Conservation (phyloP, 345 rosid genomes). For the Populus pruinosa region DNA sequence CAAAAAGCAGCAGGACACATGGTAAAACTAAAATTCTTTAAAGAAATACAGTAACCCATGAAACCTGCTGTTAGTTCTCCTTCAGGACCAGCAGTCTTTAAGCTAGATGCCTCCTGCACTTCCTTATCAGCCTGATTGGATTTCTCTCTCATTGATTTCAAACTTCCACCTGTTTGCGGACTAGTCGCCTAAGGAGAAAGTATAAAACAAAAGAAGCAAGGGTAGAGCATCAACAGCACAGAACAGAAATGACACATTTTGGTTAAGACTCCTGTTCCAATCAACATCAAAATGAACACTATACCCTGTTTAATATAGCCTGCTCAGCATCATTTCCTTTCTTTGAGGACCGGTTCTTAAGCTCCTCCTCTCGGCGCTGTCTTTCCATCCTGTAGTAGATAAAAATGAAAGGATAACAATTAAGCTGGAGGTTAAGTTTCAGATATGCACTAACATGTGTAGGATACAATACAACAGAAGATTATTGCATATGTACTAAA, state of each 20-base stretch:
- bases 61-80: conserved; percentile 97
- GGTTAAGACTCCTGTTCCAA: conserved; percentile 12
- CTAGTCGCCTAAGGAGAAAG: conserved; percentile 62
- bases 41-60: neutral
- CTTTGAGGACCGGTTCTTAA: conserved; percentile 75
- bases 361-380: conserved; percentile 94
- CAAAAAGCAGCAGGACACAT: neutral
- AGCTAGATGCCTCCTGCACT: conserved; percentile 62
- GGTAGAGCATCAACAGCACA: neutral
- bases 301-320: conserved; percentile 67
- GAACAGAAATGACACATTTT: conserved; percentile 1
- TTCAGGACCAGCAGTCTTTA: conserved; percentile 83
- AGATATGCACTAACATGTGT: neutral
- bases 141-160: conserved; percentile 84
- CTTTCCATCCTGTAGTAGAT: conserved; percentile 72
- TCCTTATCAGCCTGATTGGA: conserved; percentile 64
- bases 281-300: conserved; percentile 12
- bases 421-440: neutral
- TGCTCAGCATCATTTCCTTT: conserved; percentile 87
- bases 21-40: neutral
- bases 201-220: neutral
- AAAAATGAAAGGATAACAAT: conserved; percentile 1
- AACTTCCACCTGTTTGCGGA: conserved; percentile 87
- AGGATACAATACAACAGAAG: neutral
- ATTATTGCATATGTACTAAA: neutral